Base-by-base conservation (phyloP, 495 filamentous ascomycete genomes). In the Elasticomyces elasticus region DNA sequence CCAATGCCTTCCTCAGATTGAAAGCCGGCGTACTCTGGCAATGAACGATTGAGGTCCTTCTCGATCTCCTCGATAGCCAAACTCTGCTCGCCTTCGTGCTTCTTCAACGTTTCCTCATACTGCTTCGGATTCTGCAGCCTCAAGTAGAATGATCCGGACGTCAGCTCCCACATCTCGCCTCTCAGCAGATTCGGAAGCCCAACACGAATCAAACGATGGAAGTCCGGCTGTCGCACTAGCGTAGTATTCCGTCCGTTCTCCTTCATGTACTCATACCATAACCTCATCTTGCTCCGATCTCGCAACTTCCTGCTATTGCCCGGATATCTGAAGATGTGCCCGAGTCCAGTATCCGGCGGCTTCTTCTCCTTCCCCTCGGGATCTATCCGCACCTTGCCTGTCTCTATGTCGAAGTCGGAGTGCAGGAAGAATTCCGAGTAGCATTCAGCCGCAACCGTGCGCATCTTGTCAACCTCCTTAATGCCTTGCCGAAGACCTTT, bases 1-100 rank as follows among this genome's bases (percentile, higher is more conserved):
- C 82, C 88, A 60, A 98, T 98, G 9, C 92, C 92, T 62, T 95
- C 89, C 61, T 95, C 88, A 62, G 85, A 94, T 69, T 98, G 92
- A 63, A 95, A 98, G 1, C 92, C 92, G 11, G 92, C 86, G 65
- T 98, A 98, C 67, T 98, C 92, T 0, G 92, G 92, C 52, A 98
- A 72, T 73, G 89, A 95, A 55, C 92, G 79, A 66, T 98, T 98
- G 43, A 98, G 71, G 62, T 98, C 92, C 64, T 98, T 98, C 63
- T 98, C 92, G 54, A 98, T 98, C 71, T 98, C 92, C 63, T 98
- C 92, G 55, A 97, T 96, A 1, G 92, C 92, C 52, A 96, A 74
- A 1, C 91, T 96, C 54, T 89, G 84, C 58, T 80, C 76, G 10
- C 92, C 92, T 4, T 80, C 75, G 54, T 83, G 88, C 62, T 94